Base-by-base conservation (phyloP, 1,284 basidiomycete genomes). In the Puccinia polysora region DNA sequence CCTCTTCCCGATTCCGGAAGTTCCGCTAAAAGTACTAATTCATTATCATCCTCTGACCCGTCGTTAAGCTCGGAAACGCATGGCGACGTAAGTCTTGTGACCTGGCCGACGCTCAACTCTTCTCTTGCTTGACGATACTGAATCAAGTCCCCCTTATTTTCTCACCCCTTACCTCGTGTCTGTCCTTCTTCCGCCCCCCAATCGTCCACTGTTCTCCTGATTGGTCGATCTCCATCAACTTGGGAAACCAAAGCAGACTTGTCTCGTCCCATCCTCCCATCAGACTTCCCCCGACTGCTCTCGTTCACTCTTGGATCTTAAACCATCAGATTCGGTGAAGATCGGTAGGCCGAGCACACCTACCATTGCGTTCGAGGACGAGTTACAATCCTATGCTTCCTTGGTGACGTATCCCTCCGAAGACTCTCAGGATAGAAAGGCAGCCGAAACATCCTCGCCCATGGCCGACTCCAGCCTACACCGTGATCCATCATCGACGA, bases 321-420 rank as follows among this genome's bases (percentile, higher is more conserved):
- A n/a, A n/a, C n/a, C n/a, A n/a, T n/a, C n/a, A n/a, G n/a, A n/a
- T n/a, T n/a, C n/a, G n/a, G n/a, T n/a, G n/a, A n/a, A n/a, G n/a
- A n/a, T n/a, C n/a, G n/a, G n/a, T 45, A 10, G n/a, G 40, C 40
- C 40, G 40, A n/a, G 10, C 40, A 45, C 40, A 10, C 10, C 40
- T 45, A 45, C 40, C 40, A 45, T 10, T 10, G n/a, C 40, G n/a
- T 45, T n/a, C n/a, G n/a, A n/a, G n/a, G n/a, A n/a, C n/a, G n/a
- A n/a, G n/a, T n/a, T n/a, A n/a, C n/a, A n/a, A n/a, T 12, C 59
- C 6, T 8, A 28, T 36, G 71, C 68, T 40, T 65, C 43, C 43
- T 71, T 65, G 38, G 64, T 74, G 5, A 63, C 74, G n/a, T 75
- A 69, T 25, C 49, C 72, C 1, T 74, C 71, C 4, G 40, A 55